Base-by-base conservation (phyloP, 805 yeast species). In the Yarrowia keelungensis region DNA sequence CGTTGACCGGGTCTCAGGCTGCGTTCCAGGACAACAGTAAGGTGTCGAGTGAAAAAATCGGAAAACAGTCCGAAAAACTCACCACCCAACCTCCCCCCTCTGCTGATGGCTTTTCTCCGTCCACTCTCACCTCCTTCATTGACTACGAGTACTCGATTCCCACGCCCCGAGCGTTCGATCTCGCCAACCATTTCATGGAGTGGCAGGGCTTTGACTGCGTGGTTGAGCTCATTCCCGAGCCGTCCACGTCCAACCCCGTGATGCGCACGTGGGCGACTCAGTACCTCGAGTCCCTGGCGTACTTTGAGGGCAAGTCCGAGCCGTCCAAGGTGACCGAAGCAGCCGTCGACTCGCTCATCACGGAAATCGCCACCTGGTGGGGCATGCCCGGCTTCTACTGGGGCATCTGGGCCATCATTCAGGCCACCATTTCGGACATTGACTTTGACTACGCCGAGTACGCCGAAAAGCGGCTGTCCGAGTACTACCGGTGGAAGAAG, bases 61-160 rank as follows among this genome's bases (percentile, higher is more conserved):
- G n/a, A 2, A 15, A 35, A 8, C 36, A 22, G 9, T n/a, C 36
- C 16, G 4, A 22, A 9, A 19, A 19, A 19, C 19, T 19, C 19
- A 19, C 19, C 19, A 19, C 19, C 19, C 19, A 19, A 19, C 19
- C 19, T 19, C 12, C 39, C 8, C 54, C 54, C 16, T 39, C 54
- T 0, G 19, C 41, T 2, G 56, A 51, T 36, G 45, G 35, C 14
- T 56, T 41, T 36, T 41, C 32, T 45, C 38, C 64, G 43, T 26
- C 54, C 15, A 22, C 58, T 4, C 43, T 66, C 35, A 73, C 72
- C 36, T 49, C 71, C 56, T 68, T 93, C 92, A 95, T 95, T 73
- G 99, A 95, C 77, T 95, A 95, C 77, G 99, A 95, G 79, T 95
- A 94, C 77, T 87, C 97, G 0, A 98, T 97, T 3, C 88, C 97